These are phyloP conservation scores for Hericium erinaceus DNA, from an alignment of 768 basidiomycete genomes.

Conservation along the genomic window DNA sequence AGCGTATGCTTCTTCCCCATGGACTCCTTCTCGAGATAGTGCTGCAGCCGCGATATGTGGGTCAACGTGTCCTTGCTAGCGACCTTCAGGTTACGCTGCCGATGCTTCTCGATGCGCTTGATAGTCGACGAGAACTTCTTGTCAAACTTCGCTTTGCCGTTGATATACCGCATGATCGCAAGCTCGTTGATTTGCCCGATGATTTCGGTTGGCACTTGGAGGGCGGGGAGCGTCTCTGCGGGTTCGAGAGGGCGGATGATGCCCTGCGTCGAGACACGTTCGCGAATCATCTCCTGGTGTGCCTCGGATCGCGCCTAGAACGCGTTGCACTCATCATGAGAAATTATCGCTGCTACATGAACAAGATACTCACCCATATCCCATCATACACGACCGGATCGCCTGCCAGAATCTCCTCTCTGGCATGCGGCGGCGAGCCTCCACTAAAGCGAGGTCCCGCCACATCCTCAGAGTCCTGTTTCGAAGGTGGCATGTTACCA, in stretches of 20 bases:
- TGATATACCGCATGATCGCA: conserved; percentile 67
- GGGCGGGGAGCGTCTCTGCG: conserved; percentile 52
- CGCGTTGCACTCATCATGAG: too few relatives aligned
- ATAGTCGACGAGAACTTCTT: conserved; percentile 53
- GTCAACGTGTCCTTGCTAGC: conserved; percentile 54
- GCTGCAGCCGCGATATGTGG: conserved; percentile 41
- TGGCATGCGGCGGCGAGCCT: conserved; percentile 8
- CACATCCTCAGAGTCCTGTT: conserved; percentile 13
- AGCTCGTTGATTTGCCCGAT: conserved; percentile 73
- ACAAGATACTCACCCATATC: conserved; percentile 32
- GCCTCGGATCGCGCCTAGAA: conserved; percentile 22
- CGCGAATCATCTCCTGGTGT: conserved; percentile 73
- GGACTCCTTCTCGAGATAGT: conserved; percentile 20
- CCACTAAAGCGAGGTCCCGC: conserved; percentile 16
- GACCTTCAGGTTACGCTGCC: conserved; percentile 53
- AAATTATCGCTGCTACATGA: not conserved
- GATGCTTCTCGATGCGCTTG: conserved; percentile 53
- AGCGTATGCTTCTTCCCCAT: conserved; percentile 5
- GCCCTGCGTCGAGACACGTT: conserved; percentile 78
- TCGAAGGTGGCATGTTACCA: not conserved
- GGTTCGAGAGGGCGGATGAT: conserved; percentile 76
- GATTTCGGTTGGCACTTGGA: conserved; percentile 52
- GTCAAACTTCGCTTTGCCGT: conserved; percentile 49
- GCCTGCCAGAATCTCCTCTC: conserved; percentile 36
- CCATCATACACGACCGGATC: conserved; percentile 47